phyloP scores from a whole-genome alignment of 2,329 filamentous ascomycete genomes.

The Aspergillus glaucus region DNA sequence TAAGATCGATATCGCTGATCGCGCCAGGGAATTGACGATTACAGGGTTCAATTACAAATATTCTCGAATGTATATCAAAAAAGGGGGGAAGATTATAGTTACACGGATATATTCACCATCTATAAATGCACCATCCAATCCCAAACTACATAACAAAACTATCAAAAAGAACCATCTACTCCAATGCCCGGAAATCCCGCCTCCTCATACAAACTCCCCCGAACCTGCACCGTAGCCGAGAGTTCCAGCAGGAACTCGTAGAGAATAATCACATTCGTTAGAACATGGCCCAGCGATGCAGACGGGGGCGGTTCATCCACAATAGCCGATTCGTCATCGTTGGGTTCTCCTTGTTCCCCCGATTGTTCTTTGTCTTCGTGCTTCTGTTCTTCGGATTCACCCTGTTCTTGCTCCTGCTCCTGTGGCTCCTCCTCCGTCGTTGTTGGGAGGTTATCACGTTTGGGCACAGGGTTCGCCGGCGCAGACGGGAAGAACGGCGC shows the following conservation, averaged over 20 bases:
- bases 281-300: constrained; percentile 67
- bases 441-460: background rate
- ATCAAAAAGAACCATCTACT: background rate
- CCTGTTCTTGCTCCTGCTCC: background rate
- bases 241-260: constrained; percentile 76
- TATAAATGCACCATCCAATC: background rate
- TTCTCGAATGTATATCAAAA: too few species aligned
- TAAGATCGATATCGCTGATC: too few species aligned
- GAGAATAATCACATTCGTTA: constrained; percentile 73
- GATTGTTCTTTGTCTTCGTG: constrained; percentile 1
- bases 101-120: too few species aligned
- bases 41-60: too few species aligned
- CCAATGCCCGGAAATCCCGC: constrained; percentile 49
- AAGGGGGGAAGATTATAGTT: too few species aligned
- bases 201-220: constrained; percentile 70
- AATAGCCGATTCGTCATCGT: constrained; percentile 8
- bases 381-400: background rate
- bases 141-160: background rate
- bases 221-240: constrained; percentile 66
- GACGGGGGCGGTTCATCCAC: constrained; percentile 34
- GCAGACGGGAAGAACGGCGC: constrained; percentile 19
- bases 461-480: constrained; percentile 3
- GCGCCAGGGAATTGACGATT: too few species aligned
- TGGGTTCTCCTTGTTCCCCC: constrained; percentile 5
- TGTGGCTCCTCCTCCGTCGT: background rate